Base-by-base conservation (phyloP, 441 rosid genomes). In the Arabidopsis hybrid region DNA sequence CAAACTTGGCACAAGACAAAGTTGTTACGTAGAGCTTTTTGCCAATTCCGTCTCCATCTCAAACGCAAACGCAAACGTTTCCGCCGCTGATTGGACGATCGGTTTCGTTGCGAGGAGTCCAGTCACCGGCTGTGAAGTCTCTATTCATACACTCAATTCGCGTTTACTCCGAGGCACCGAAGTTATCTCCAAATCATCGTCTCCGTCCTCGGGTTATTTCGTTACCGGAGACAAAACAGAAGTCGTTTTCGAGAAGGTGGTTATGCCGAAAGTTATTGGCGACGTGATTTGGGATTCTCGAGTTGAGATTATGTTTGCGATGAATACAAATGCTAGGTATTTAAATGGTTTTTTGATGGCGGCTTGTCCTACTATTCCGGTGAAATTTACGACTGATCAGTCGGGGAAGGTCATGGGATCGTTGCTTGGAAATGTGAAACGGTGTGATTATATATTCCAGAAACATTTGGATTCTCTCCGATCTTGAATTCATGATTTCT, bases 1-100 rank as follows among this genome's bases (percentile, higher is more conserved):
- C 39, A 36, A 7, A 13, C 1, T 13, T 43, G 6, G 0, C 47
- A 0, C 2, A 43, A 5, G 7, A 5, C 2, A 1, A 5, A 7
- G 52, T 8, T 55, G 76, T 63, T 43, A 63, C 70, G 9, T 63
- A 35, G 76, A 72, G 29, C 38, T 55, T 14, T 72, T 63, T 63
- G 49, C 64, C 5, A 13, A 64, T 16, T 42, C 69, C 40, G 39
- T 72, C n/a, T 62, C 69, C 49, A 65, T 72, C 69, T 50, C 64
- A 31, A 62, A 61, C 62, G 45, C 64, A 31, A 62, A 61, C 69
- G 45, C 35, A 72, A 52, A 72, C 46, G 57, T 35, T 6, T 18
- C 71, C 46, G 46, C 57, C 40, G 70, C 70, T 63, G 70, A 63
- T 55, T 72, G 76, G 76, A 73, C 31, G 14, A 45, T 58, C 32